phyloP scores from a whole-genome alignment of 176 grass and related monocot species.

The Carex scoparia region DNA sequence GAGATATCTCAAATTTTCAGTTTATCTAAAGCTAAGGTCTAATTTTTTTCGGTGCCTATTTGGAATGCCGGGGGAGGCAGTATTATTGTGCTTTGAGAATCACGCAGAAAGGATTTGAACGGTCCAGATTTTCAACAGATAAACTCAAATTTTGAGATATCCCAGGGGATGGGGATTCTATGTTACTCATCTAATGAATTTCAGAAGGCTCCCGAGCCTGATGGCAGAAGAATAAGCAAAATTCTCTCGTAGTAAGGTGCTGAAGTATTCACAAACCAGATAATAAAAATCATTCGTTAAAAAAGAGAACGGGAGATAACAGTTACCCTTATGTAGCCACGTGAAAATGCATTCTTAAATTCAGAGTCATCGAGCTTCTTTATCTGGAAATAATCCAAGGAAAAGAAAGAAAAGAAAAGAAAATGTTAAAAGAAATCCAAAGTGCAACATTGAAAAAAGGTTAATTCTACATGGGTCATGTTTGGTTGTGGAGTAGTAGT shows the following conservation, averaged over 20 bases:
- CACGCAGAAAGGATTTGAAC: too few species aligned
- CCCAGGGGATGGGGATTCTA: too few species aligned
- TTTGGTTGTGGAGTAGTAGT: too few species aligned
- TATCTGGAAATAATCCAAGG: constrained; percentile 42
- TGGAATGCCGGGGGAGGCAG: too few species aligned
- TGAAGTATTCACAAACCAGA: not conserved
- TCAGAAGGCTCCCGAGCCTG: not conserved
- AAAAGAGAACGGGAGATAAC: not conserved
- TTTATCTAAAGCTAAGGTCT: too few species aligned
- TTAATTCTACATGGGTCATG: not conserved
- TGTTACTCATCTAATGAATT: too few species aligned
- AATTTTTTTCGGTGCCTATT: too few species aligned
- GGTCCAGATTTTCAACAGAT: too few species aligned
- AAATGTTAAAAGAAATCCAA: not conserved
- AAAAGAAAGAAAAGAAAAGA: not conserved
- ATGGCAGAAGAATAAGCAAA: constrained; percentile 7
- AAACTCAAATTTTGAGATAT: too few species aligned
- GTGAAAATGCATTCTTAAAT: constrained; percentile 91
- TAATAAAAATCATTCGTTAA: not conserved
- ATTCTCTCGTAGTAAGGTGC: not conserved
- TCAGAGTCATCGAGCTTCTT: constrained; percentile 96
- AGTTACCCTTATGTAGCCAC: constrained; percentile 77
- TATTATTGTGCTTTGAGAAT: too few species aligned
- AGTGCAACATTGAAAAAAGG: not conserved
- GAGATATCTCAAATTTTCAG: too few species aligned